Evolutionary conservation across 371 early-diverging fungal species (phyloP).

Genomic region (Mortierella sp.): DNA sequence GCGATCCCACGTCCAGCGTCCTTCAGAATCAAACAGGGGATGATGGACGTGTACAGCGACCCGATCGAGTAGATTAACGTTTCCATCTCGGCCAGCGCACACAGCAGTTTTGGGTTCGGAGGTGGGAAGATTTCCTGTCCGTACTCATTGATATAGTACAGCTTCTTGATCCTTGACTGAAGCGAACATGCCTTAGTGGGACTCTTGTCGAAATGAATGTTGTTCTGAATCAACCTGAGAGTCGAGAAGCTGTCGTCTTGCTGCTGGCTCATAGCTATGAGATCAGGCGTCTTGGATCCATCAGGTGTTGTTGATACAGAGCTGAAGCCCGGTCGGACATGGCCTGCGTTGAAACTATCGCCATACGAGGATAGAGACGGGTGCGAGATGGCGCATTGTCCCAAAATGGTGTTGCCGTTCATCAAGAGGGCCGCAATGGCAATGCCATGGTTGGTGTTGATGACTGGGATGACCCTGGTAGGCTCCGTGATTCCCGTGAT

Average conservation of each 20-base stretch:
- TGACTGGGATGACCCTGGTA: slow-evolving; percentile 69
- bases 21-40: slow-evolving; percentile 75
- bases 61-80: slow-evolving; percentile 77
- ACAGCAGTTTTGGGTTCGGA: slow-evolving; percentile 69
- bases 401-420: slow-evolving; percentile 63
- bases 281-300: slow-evolving; percentile 26
- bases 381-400: slow-evolving; percentile 80
- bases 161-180: slow-evolving; percentile 63
- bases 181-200: slow-evolving; percentile 23
- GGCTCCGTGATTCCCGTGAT: slow-evolving; percentile 69
- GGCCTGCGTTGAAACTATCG: slow-evolving; percentile 20
- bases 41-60: slow-evolving; percentile 78
- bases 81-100: slow-evolving; percentile 60
- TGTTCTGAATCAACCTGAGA: slow-evolving; percentile 39
- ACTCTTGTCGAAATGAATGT: slow-evolving; percentile 52
- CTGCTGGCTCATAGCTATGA: slow-evolving; percentile 36
- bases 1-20: slow-evolving; percentile 74
- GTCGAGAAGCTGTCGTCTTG: slow-evolving; percentile 46
- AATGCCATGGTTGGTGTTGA: slow-evolving; percentile 68
- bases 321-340: slow-evolving; percentile 12
- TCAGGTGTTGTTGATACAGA: slow-evolving; percentile 25
- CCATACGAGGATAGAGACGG: slow-evolving; percentile 56
- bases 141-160: slow-evolving; percentile 78
- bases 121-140: slow-evolving; percentile 76
- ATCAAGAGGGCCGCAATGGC: slow-evolving; percentile 71